Base-by-base conservation (phyloP, 129 eudicot species). In the Gnaphalium uliginosum region DNA sequence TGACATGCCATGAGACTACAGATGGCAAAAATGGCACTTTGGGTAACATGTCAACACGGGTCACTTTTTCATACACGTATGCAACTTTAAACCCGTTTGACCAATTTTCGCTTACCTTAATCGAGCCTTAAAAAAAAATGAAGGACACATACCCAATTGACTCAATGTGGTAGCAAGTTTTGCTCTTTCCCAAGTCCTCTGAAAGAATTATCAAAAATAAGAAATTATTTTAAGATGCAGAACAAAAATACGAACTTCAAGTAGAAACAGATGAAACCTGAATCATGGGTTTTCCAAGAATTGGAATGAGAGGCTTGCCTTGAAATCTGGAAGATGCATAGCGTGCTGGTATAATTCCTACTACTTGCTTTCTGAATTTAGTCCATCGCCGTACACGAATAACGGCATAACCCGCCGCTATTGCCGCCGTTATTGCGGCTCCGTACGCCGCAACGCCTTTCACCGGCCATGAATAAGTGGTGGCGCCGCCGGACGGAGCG, bases 301-400 rank as follows among this genome's bases (percentile, higher is more conserved):
- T 78, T n/a, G 54, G 82, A 70, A 78, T 76, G 43, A 78, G 77
- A 48, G 82, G 77, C 77, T 78, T 78, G 77, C 82, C 82, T 19
- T 78, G 71, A 54, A 78, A 78, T 70, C 77, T 78, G 33, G 82
- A 69, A 4, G 82, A 70, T 46, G 82, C 76, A 8, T 78, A 60
- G 13, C 82, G 77, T 43, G 82, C 82, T 19, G 82, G 82, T 78
- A 78, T 78, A 21, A 78, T 70, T 35, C 82, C 82, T 18, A 70
- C 76, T 51, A 78, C 82, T 46, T 27, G 71, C n/a, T 69, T 78
- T 64, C 82, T 48, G 18, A 70, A 78, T 23, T 61, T 78, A 33
- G 25, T 51, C 22, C 71, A 21, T 60, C 72, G 71, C 35, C 77
- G 57, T 9, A 46, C 35, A 43, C 4, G 53, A 27, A 78, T 54